phyloP scores from a whole-genome alignment of 192 early-diverging fungal genomes.

The Podila minutissima region DNA sequence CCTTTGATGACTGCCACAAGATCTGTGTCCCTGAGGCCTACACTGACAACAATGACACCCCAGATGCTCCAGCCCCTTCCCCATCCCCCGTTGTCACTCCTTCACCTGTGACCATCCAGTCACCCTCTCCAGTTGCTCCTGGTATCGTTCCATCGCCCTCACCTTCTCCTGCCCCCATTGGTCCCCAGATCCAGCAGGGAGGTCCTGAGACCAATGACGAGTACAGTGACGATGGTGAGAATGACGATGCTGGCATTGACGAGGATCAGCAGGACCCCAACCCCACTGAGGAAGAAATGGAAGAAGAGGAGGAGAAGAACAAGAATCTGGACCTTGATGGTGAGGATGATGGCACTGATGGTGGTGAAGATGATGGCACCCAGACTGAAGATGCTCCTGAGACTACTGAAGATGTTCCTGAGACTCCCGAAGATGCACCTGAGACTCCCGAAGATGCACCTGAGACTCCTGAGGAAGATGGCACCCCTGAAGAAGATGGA shows the following conservation, averaged over 20 bases:
- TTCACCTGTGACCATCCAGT: too few species aligned
- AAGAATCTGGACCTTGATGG: background rate
- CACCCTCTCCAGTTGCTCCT: too few species aligned
- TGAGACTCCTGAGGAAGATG: background rate
- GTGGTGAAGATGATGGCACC: background rate
- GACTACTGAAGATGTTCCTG: background rate
- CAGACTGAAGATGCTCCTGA: too few species aligned
- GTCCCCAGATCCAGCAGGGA: background rate
- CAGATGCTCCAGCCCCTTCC: background rate
- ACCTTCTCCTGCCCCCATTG: background rate
- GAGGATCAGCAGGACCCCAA: background rate
- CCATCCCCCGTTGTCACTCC: background rate
- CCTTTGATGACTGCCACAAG: constrained; percentile 24
- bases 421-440: background rate
- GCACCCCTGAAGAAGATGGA: background rate
- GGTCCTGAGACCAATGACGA: background rate
- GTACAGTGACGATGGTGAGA: background rate
- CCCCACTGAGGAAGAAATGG: background rate
- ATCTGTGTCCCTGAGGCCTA: constrained; percentile 5
- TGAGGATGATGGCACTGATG: background rate
- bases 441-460: background rate
- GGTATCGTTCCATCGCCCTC: background rate
- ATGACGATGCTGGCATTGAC: background rate
- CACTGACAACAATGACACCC: background rate
- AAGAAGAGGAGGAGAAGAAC: background rate